Conservation (phyloP, 2,329 filamentous ascomycete genomes). For the Aspergillus awamori region DNA sequence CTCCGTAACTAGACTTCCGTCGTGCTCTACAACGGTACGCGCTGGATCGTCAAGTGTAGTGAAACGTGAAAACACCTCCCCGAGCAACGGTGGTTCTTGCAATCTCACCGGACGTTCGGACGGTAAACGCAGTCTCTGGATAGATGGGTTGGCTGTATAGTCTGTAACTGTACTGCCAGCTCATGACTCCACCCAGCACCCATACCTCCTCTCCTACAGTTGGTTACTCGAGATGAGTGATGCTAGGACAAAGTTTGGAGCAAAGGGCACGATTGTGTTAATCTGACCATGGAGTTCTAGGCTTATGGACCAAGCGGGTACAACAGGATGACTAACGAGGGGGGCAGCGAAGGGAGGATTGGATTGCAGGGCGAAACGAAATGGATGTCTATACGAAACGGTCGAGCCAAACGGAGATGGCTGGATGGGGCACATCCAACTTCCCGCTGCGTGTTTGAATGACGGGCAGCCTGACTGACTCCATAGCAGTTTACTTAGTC, state of each 20-base stretch:
- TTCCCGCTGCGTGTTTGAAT: not conserved
- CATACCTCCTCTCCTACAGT: slow-evolving; percentile 4
- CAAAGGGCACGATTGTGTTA: not conserved
- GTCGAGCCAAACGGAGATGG: slow-evolving; percentile 8
- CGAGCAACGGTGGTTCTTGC: no score
- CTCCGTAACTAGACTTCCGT: no score
- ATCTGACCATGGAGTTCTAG: not conserved
- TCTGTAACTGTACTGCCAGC: slow-evolving; percentile 3
- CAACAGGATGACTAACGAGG: not conserved
- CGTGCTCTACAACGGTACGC: not conserved
- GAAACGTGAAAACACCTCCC: not conserved
- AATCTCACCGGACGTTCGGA: not conserved
- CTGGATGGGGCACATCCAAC: slow-evolving; percentile 4
- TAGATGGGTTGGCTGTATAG: not conserved
- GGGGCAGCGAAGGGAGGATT: not conserved
- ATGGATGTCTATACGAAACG: slow-evolving; percentile 7
- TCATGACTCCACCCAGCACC: not conserved
- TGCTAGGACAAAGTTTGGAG: slow-evolving; percentile 2
- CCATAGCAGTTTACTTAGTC: no score
- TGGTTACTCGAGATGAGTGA: not conserved
- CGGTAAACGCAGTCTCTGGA: not conserved
- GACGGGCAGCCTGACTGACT: not conserved
- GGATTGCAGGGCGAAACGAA: not conserved
- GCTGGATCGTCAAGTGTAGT: not conserved
- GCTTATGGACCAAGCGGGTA: not conserved